These are phyloP conservation scores for Xerocomellus dryophilus DNA, from an alignment of 768 basidiomycete species.

Conservation along the genomic window DNA sequence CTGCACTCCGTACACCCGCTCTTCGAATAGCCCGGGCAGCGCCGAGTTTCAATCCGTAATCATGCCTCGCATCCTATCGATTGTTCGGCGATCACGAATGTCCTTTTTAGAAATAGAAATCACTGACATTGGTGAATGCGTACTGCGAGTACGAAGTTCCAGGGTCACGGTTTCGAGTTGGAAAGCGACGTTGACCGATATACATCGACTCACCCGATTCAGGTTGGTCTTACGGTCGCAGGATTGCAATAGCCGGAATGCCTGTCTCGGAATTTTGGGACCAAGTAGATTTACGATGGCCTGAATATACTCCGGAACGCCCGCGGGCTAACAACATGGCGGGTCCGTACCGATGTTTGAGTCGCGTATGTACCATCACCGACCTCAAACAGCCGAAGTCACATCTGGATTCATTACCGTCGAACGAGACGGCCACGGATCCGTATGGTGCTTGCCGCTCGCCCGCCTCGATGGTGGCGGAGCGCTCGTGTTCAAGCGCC, in stretches of 20 bases:
- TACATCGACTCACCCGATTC: neutral
- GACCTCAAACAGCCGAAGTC: conserved; percentile 4
- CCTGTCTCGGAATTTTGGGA: neutral
- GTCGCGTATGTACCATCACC: neutral
- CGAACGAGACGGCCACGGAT: neutral
- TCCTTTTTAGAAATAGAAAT: neutral
- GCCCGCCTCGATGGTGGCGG: neutral
- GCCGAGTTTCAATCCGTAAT: conserved; percentile 6
- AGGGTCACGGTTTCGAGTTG: neutral
- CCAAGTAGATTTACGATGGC: neutral
- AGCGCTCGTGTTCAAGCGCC: neutral
- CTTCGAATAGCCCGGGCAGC: neutral
- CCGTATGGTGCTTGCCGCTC: neutral
- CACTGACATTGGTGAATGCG: neutral
- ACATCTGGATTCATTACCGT: neutral
- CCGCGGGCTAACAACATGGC: neutral
- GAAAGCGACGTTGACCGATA: neutral
- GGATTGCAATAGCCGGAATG: neutral
- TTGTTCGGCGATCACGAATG: conserved; percentile 17
- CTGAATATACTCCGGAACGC: neutral
- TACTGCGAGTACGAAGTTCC: neutral
- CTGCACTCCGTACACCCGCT: neutral
- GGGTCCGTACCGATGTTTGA: conserved; percentile 1
- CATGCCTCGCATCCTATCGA: neutral
- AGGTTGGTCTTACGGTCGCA: neutral